A percentile compares a stretch with the other conserved stretches of the same genome.
Conservation (phyloP, 441 rosid species). For the Omphalea diandra region DNA sequence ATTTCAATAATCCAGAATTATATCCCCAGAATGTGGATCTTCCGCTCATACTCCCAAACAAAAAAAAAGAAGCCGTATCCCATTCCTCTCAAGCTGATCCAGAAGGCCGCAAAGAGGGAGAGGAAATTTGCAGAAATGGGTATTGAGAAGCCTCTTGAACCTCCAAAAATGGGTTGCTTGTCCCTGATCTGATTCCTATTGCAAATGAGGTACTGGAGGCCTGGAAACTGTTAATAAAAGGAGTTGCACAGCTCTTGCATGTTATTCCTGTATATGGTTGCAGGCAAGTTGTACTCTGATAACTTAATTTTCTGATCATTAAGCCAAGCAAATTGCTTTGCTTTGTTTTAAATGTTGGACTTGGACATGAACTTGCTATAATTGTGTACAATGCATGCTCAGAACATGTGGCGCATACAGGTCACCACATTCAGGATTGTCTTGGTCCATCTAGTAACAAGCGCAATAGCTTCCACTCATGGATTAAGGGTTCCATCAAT, state of each 20-base stretch:
- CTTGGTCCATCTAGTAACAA: conserved; percentile 50
- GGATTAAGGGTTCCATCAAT: conserved; percentile 64
- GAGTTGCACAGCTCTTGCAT: conserved; percentile 75
- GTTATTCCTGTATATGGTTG: conserved; percentile 76
- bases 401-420: conserved; percentile 68
- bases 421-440: conserved; percentile 73
- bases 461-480: conserved; percentile 64
- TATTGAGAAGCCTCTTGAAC: conserved; percentile 73
- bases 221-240: conserved; percentile 80
- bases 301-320: not conserved
- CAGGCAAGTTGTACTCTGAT: conserved; percentile 38
- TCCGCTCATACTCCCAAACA: conserved; percentile 69
- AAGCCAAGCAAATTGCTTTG: not conserved
- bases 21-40: conserved; percentile 73
- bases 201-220: conserved; percentile 72
- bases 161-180: conserved; percentile 87
- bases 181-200: conserved; percentile 69
- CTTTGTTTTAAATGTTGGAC: conserved; percentile 1
- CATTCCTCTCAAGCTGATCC: conserved; percentile 64
- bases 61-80: conserved; percentile 88
- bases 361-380: conserved; percentile 14
- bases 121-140: conserved; percentile 83
- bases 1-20: conserved; percentile 30
- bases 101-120: conserved; percentile 54
- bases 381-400: conserved; percentile 60